Evolutionary conservation across 108 stramenopile species (phyloP).

Genomic region (Nitzschia putrida): DNA sequence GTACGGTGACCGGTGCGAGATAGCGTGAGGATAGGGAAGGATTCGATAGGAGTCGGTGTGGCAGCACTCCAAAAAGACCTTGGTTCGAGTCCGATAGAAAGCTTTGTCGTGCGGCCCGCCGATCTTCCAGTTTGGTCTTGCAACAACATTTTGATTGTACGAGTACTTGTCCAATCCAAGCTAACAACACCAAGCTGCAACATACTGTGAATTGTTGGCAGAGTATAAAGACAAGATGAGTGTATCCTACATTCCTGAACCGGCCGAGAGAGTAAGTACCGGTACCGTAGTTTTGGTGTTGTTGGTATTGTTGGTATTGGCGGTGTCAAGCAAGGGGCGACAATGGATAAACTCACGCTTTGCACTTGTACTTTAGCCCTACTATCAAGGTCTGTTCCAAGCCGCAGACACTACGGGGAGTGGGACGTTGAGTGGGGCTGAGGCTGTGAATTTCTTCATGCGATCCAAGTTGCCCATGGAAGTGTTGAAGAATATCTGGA

Average conservation of each 20-base stretch:
- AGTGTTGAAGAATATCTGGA: slow-evolving; percentile 83
- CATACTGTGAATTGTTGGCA: too few species aligned
- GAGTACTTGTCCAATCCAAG: too few species aligned
- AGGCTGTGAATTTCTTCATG: slow-evolving; percentile 87
- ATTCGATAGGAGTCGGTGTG: too few species aligned
- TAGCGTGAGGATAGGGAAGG: too few species aligned
- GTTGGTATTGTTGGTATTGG: background rate
- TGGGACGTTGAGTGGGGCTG: slow-evolving; percentile 68
- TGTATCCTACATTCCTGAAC: slow-evolving; percentile 40
- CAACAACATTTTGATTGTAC: too few species aligned
- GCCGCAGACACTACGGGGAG: slow-evolving; percentile 63
- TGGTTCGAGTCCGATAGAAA: too few species aligned
- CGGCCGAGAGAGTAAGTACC: slow-evolving; percentile 37
- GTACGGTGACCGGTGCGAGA: too few species aligned
- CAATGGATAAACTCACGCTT: too few species aligned
- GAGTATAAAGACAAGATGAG: slow-evolving; percentile 4
- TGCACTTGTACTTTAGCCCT: slow-evolving; percentile 40
- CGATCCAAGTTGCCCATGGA: slow-evolving; percentile 84
- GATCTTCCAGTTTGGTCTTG: too few species aligned
- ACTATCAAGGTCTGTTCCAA: slow-evolving; percentile 83
- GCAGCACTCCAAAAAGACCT: too few species aligned
- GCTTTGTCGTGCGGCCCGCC: too few species aligned
- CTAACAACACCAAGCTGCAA: too few species aligned
- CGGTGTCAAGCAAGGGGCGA: background rate
- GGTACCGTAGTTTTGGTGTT: background rate